Conservation (phyloP, 331 rosid genomes). For the Quercus tomentella region DNA sequence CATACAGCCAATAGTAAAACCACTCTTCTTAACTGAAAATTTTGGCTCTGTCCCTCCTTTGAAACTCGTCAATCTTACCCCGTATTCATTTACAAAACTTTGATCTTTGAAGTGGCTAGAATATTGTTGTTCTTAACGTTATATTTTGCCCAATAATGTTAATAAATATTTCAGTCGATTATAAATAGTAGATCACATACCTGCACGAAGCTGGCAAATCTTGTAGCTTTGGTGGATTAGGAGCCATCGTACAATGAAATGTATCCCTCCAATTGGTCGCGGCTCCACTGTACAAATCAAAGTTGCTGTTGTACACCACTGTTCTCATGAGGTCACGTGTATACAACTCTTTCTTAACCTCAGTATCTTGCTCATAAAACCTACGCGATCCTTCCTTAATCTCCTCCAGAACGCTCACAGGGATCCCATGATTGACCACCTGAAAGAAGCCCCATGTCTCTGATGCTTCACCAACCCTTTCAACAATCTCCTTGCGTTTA, state of each 20-base stretch:
- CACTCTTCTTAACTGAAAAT: too few relatives aligned
- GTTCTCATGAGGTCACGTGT: slow-evolving; percentile 9
- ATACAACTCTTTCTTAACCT: slow-evolving; percentile 24
- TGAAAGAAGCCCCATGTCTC: slow-evolving; percentile 39
- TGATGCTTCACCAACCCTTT: slow-evolving; percentile 12
- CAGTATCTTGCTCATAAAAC: slow-evolving; percentile 26
- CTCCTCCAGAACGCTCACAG: slow-evolving; percentile 13
- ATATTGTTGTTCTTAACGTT: too few relatives aligned
- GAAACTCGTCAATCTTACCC: too few relatives aligned
- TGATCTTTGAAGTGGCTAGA: too few relatives aligned
- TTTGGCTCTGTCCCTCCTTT: rapidly evolving
- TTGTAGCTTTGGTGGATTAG: slow-evolving; percentile 14
- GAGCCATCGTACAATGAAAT: slow-evolving; percentile 3
- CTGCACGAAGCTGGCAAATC: slow-evolving; percentile 26
- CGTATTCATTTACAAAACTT: too few relatives aligned
- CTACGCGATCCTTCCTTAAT: slow-evolving; percentile 25
- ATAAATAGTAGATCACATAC: too few relatives aligned
- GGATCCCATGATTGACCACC: slow-evolving; percentile 43
- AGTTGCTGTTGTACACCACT: slow-evolving; percentile 26
- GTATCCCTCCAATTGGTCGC: slow-evolving; percentile 44
- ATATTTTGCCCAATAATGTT: too few relatives aligned
- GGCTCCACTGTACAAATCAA: slow-evolving; percentile 30
- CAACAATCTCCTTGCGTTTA: background rate
- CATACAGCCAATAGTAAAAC: too few relatives aligned
- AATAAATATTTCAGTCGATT: too few relatives aligned